These are phyloP conservation scores for Juglanconis sp. DNA, from an alignment of 2,329 filamentous ascomycete genomes.

Conservation along the genomic window DNA sequence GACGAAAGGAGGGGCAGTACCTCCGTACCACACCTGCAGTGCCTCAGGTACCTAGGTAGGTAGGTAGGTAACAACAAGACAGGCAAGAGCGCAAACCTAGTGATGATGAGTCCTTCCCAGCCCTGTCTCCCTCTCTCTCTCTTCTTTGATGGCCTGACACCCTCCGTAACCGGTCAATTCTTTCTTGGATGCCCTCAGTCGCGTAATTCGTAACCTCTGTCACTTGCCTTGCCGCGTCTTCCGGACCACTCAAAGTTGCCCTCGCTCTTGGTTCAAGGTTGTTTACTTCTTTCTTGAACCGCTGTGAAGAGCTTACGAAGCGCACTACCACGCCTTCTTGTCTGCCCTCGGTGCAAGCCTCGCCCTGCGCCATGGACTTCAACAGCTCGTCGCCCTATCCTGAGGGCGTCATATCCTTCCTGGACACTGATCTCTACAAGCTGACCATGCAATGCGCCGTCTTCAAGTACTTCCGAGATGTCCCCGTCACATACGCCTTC, in stretches of 20 bases:
- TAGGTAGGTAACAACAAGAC: too few species aligned
- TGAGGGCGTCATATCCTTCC: slow-evolving; percentile 76
- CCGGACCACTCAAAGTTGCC: neutral
- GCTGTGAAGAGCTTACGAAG: neutral
- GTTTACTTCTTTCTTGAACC: neutral
- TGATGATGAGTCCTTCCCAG: too few species aligned
- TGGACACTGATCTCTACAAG: slow-evolving; percentile 88
- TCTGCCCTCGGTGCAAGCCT: neutral
- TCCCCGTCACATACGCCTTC: slow-evolving; percentile 84
- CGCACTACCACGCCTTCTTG: neutral
- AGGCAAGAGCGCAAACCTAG: too few species aligned
- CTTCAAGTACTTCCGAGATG: slow-evolving; percentile 82
- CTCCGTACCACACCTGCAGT: neutral
- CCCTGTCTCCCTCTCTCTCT: neutral
- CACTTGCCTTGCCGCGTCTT: neutral
- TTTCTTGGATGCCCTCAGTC: neutral
- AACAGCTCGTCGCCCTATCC: slow-evolving; percentile 65
- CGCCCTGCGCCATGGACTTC: slow-evolving; percentile 53
- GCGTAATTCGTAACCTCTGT: neutral
- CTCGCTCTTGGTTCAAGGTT: neutral
- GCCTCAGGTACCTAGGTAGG: too few species aligned
- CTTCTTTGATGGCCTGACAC: neutral
- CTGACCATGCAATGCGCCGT: slow-evolving; percentile 98
- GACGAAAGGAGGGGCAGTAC: slow-evolving; percentile 5
- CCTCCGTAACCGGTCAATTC: neutral